Conservation (phyloP, 768 basidiomycete species). For the Trametes sanguinea region DNA sequence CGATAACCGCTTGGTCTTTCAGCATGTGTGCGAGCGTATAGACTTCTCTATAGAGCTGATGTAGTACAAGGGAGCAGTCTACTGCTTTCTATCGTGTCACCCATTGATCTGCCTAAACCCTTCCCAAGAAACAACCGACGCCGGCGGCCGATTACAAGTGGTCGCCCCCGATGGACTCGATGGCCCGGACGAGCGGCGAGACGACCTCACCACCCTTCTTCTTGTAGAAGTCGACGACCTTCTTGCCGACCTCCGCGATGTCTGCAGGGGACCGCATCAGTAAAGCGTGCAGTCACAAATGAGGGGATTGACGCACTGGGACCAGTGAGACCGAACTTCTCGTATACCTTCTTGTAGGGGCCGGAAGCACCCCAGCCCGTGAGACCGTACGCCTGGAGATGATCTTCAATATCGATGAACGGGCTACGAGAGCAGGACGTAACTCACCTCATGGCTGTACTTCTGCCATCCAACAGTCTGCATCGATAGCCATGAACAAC, state of each 20-base stretch:
- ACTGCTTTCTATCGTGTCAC: slow-evolving; percentile 20
- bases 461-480: slow-evolving; percentile 82
- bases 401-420: slow-evolving; percentile 17
- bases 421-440: neutral
- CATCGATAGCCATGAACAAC: neutral
- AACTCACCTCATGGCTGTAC: slow-evolving; percentile 78
- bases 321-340: slow-evolving; percentile 85
- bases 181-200: slow-evolving; percentile 79
- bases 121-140: neutral
- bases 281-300: neutral
- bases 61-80: slow-evolving; percentile 13
- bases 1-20: neutral
- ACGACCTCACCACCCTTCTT: slow-evolving; percentile 65
- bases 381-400: slow-evolving; percentile 65
- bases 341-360: slow-evolving; percentile 88
- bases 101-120: neutral
- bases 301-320: slow-evolving; percentile 48
- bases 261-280: slow-evolving; percentile 41
- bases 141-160: slow-evolving; percentile 7
- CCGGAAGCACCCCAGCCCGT: slow-evolving; percentile 85
- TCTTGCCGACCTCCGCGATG: slow-evolving; percentile 81
- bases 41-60: slow-evolving; percentile 8
- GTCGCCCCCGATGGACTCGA: slow-evolving; percentile 36
- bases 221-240: slow-evolving; percentile 87
- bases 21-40: neutral